Evolutionary conservation across 2,329 filamentous ascomycete genomes (phyloP).

Genomic region (Hirsutella minnesotensis): DNA sequence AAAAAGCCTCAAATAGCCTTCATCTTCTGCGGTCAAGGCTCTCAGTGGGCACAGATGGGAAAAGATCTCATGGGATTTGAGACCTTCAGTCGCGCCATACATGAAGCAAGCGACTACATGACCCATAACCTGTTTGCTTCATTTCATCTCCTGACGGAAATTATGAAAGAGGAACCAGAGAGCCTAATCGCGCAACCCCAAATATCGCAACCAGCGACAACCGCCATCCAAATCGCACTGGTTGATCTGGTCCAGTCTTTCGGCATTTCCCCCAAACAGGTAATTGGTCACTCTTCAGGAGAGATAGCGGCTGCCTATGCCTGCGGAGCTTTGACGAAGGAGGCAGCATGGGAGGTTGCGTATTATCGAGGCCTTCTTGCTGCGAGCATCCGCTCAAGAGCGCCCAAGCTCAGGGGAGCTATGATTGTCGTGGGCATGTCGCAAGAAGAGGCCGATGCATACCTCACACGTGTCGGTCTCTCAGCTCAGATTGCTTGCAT

Average conservation of each 20-base stretch:
- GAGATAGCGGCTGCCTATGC: constrained; percentile 35
- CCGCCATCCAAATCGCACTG: constrained; percentile 28
- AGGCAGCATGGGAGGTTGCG: constrained; percentile 28
- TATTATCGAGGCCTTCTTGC: constrained; percentile 28
- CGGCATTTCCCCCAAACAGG: constrained; percentile 17
- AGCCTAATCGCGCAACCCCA: constrained; percentile 21
- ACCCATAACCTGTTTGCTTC: constrained; percentile 14
- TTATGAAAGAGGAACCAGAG: constrained; percentile 13
- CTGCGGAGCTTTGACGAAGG: constrained; percentile 19
- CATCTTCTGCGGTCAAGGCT: constrained; percentile 31
- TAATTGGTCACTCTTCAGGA: constrained; percentile 34
- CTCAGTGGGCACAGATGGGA: constrained; percentile 31
- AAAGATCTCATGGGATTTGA: constrained; percentile 27
- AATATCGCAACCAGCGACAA: constrained; percentile 29
- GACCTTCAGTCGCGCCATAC: constrained; percentile 27
- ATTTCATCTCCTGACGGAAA: constrained; percentile 24
- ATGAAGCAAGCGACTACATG: constrained; percentile 19
- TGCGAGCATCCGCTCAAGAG: constrained; percentile 13
- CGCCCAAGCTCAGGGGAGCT: constrained; percentile 19
- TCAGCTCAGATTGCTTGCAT: constrained; percentile 28
- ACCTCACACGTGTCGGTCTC: constrained; percentile 11
- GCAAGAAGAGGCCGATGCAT: constrained; percentile 11
- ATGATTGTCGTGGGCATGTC: constrained; percentile 31
- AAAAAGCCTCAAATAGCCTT: constrained; percentile 23
- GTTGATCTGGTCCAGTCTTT: constrained; percentile 26